A percentile compares a stretch with the other conserved stretches of the same genome.
Conservation (phyloP, 257 asterid species). For the Solanum piurae region DNA sequence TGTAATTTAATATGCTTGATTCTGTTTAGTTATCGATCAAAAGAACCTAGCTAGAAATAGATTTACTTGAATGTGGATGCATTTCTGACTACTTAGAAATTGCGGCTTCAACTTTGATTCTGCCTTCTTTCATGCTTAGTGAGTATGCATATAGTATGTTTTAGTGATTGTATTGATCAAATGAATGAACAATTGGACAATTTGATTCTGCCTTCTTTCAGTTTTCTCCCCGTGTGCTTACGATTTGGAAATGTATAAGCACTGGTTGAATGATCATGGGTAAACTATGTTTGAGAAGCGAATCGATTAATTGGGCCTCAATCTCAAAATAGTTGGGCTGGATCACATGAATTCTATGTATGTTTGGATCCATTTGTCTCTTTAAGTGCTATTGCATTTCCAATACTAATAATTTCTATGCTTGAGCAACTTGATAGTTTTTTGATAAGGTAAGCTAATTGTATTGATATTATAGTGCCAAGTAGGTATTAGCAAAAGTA, state of each 20-base stretch:
- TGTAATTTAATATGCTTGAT: background rate
- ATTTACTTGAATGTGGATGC: background rate
- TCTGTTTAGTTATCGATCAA: background rate
- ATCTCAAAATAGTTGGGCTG: background rate
- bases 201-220: background rate
- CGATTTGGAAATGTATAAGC: background rate
- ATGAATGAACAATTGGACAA: background rate
- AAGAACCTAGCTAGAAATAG: background rate
- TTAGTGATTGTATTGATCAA: background rate
- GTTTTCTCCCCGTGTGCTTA: background rate
- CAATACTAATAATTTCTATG: background rate
- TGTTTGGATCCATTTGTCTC: background rate
- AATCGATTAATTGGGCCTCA: background rate
- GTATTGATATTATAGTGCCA: background rate
- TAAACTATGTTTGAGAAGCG: background rate
- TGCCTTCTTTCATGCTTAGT: background rate
- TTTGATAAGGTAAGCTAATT: background rate
- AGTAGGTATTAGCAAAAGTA: background rate
- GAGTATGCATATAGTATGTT: background rate
- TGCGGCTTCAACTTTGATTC: background rate
- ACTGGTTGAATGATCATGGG: background rate
- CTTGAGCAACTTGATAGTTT: background rate
- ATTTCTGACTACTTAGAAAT: background rate
- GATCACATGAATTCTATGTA: background rate
- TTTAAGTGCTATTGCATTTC: background rate